Conservation (phyloP, 176 grass and related monocot genomes). For the Themeda triandra region DNA sequence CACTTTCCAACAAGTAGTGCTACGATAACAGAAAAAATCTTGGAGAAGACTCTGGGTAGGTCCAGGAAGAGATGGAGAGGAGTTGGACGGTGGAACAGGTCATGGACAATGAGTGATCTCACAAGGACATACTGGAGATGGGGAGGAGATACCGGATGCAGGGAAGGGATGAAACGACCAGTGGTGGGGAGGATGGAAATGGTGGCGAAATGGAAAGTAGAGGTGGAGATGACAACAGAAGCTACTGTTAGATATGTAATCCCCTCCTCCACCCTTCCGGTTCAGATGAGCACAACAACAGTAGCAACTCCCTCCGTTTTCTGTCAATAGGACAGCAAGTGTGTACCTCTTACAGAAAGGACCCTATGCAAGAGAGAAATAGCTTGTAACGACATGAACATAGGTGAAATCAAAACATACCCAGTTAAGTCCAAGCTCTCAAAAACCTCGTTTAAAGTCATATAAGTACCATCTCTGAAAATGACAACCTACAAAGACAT, state of each 20-base stretch:
- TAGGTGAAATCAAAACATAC: conserved; percentile 41
- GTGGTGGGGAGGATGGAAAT: not conserved
- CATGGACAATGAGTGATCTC: not conserved
- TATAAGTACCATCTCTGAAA: conserved; percentile 97
- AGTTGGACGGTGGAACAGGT: not conserved
- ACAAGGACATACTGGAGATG: not conserved
- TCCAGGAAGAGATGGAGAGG: not conserved
- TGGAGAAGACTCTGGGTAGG: not conserved
- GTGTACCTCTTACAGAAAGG: not conserved
- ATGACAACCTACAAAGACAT: conserved; percentile 79
- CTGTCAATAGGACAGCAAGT: too few species aligned
- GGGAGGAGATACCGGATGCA: not conserved
- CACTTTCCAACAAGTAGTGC: too few species aligned
- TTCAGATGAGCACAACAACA: too few species aligned
- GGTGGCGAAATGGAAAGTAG: not conserved
- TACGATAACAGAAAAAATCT: not conserved
- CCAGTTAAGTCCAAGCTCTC: conserved; percentile 98
- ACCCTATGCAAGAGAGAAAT: not conserved
- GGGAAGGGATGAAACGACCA: not conserved
- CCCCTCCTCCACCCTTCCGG: too few species aligned
- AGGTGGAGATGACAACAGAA: too few species aligned
- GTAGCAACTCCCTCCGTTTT: too few species aligned
- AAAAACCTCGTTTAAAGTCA: conserved; percentile 98
- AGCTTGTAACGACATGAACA: not conserved
- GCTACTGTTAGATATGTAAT: too few species aligned